Base-by-base conservation (phyloP, 2,329 filamentous ascomycete species). In the Aspergillus hortae region DNA sequence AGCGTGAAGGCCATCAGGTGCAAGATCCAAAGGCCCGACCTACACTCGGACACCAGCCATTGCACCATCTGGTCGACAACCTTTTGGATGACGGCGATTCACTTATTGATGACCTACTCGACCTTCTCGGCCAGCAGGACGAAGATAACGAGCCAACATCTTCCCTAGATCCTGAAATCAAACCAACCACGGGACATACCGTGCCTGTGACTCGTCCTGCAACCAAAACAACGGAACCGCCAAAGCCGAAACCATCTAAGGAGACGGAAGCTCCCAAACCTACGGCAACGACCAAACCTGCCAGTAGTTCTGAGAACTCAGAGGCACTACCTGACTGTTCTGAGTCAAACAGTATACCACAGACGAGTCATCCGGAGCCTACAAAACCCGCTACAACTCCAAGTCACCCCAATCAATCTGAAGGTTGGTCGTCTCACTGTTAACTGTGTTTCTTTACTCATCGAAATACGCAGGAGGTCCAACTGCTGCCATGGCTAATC, bases 1-100 rank as follows among this genome's bases (percentile, higher is more conserved):
- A 71, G 25, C 58, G 57, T 11, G 62, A 68, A 38, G 69, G 68
- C 14, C 68, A 64, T 58, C 57, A 61, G 40, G 53, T 58, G 15
- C 44, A 61, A 41, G 54, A 54, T 49, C 67, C 69, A 19, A 68
- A 67, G 27, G 62, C 66, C 23, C 55, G 57, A n/a, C 33, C 45
- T 12, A 42, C 41, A 1, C 35, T 44, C 15, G 48, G 25, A 3
- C 35, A 40, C 17, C 48, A 60, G 11, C 54, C 56, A 17, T 15
- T 67, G n/a, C 36, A 17, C 15, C 6, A 48, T 12, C 43, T 65
- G 2, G 19, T 68, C n/a, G 9, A 17, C 17, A 10, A 23, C 17
- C 7, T 42, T 17, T 44, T 67, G 12, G 44, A 35, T 15, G 47
- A 54, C 7, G 51, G 59, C 41, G 42, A 56, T 6, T 46, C 35